phyloP scores from a whole-genome alignment of 768 basidiomycete genomes.

The Gloeostereum incarnatum region DNA sequence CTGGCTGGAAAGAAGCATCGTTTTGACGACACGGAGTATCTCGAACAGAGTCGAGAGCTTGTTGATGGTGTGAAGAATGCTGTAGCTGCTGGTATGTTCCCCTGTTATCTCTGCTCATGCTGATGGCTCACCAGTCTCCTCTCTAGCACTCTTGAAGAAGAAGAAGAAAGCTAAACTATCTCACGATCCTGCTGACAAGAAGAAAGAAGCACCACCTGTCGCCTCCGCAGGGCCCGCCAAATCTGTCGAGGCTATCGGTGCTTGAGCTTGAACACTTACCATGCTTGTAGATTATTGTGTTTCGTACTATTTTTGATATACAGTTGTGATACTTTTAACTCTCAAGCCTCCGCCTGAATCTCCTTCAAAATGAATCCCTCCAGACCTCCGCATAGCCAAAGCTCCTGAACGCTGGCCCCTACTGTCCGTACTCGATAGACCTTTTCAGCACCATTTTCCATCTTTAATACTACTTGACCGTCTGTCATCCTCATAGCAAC shows the following conservation, averaged over 20 bases:
- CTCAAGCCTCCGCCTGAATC: slow-evolving; percentile 36
- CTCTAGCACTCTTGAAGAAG: slow-evolving; percentile 65
- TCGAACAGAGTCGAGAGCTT: slow-evolving; percentile 87
- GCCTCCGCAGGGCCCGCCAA: background rate
- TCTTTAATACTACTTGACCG: slow-evolving; percentile 54
- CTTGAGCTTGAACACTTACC: too few species aligned
- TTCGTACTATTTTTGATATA: too few species aligned
- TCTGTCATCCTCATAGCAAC: slow-evolving; percentile 60
- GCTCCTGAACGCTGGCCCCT: slow-evolving; percentile 91
- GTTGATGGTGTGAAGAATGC: slow-evolving; percentile 89
- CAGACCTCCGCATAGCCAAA: slow-evolving; percentile 92
- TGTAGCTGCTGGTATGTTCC: slow-evolving; percentile 64
- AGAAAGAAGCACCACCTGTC: slow-evolving; percentile 3
- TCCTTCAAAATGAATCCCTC: slow-evolving; percentile 87
- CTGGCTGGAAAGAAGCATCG: slow-evolving; percentile 75
- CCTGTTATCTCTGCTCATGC: slow-evolving; percentile 8
- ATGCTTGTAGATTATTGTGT: background rate
- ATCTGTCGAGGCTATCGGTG: slow-evolving; percentile 6
- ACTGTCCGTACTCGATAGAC: slow-evolving; percentile 67
- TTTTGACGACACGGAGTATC: slow-evolving; percentile 85
- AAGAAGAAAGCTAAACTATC: slow-evolving; percentile 58
- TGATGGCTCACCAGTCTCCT: slow-evolving; percentile 12
- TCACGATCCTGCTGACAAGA: slow-evolving; percentile 14
- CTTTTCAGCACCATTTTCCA: slow-evolving; percentile 32
- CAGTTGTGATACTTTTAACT: too few species aligned